phyloP scores from a whole-genome alignment of 371 early-diverging fungal genomes.

The Racocetra persica region DNA sequence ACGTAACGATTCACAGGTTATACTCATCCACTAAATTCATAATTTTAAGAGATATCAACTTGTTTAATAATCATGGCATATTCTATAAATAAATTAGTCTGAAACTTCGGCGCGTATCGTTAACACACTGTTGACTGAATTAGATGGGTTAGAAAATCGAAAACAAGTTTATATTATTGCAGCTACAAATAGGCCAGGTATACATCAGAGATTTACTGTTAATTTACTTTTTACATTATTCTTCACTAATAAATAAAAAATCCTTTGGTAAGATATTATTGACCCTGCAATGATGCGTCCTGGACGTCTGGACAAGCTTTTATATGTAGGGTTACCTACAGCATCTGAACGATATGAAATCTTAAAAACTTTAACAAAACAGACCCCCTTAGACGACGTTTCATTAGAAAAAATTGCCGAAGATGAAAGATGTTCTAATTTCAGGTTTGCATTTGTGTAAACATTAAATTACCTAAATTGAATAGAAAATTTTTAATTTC shows the following conservation, averaged over 20 bases:
- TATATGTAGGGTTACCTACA: constrained; percentile 96
- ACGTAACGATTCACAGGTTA: constrained; percentile 81
- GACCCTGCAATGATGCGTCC: constrained; percentile 99
- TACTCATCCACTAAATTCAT: not conserved
- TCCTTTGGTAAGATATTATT: constrained; percentile 78
- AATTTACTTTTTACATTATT: not conserved
- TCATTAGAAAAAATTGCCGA: constrained; percentile 77
- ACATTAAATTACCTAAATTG: not conserved
- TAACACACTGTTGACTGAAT: constrained; percentile 97
- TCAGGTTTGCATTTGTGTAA: constrained; percentile 49
- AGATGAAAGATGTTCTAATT: constrained; percentile 79
- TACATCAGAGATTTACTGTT: not conserved
- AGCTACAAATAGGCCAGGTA: constrained; percentile 97
- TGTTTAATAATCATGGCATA: not conserved
- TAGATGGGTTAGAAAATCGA: constrained; percentile 97
- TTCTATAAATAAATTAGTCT: constrained; percentile 56
- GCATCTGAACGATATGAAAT: constrained; percentile 89
- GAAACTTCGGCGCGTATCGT: constrained; percentile 96
- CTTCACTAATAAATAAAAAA: not conserved
- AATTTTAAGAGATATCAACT: not conserved
- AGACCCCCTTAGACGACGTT: constrained; percentile 84
- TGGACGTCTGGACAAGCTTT: constrained; percentile 98
- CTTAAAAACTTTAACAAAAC: constrained; percentile 79
- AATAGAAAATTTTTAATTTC: no score
- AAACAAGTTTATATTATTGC: constrained; percentile 96